These are phyloP conservation scores for Mycocentrospora acerina DNA, from an alignment of 2,329 filamentous ascomycete species.

Conservation along the genomic window DNA sequence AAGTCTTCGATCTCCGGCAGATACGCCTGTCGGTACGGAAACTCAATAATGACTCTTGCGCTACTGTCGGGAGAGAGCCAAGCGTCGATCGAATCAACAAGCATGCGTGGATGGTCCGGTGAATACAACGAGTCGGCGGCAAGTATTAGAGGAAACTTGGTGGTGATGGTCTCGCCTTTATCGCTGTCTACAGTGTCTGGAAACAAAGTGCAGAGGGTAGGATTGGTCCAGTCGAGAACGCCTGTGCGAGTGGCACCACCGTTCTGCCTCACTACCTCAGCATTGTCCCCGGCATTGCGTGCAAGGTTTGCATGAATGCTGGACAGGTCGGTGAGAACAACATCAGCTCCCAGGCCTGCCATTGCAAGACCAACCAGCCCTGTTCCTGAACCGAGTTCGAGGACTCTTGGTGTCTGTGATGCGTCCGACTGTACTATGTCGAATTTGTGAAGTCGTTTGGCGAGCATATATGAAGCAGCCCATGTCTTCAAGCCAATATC, in stretches of 20 bases:
- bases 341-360: slow-evolving; percentile 66
- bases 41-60: slow-evolving; percentile 74
- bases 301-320: slow-evolving; percentile 79
- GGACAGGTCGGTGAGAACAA: slow-evolving; percentile 79
- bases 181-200: slow-evolving; percentile 3
- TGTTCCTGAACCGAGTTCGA: slow-evolving; percentile 89
- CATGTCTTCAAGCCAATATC: slow-evolving; percentile 92
- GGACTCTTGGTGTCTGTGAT: slow-evolving; percentile 37
- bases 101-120: slow-evolving; percentile 72
- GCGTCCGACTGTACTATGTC: slow-evolving; percentile 7
- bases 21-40: slow-evolving; percentile 74
- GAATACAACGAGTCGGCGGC: slow-evolving; percentile 89
- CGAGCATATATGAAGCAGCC: slow-evolving; percentile 86
- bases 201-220: slow-evolving; percentile 49
- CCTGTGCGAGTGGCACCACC: slow-evolving; percentile 64
- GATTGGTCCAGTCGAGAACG: slow-evolving; percentile 71
- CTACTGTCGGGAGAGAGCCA: slow-evolving; percentile 62
- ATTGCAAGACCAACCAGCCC: slow-evolving; percentile 88
- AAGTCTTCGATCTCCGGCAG: slow-evolving; percentile 67
- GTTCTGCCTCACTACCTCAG: slow-evolving; percentile 53
- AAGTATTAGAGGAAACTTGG: slow-evolving; percentile 63
- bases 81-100: slow-evolving; percentile 68
- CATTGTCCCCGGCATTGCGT: slow-evolving; percentile 71
- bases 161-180: slow-evolving; percentile 10
- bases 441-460: slow-evolving; percentile 62